These are phyloP conservation scores for Pisolithus tinctorius DNA, from an alignment of 768 basidiomycete genomes.

Conservation along the genomic window DNA sequence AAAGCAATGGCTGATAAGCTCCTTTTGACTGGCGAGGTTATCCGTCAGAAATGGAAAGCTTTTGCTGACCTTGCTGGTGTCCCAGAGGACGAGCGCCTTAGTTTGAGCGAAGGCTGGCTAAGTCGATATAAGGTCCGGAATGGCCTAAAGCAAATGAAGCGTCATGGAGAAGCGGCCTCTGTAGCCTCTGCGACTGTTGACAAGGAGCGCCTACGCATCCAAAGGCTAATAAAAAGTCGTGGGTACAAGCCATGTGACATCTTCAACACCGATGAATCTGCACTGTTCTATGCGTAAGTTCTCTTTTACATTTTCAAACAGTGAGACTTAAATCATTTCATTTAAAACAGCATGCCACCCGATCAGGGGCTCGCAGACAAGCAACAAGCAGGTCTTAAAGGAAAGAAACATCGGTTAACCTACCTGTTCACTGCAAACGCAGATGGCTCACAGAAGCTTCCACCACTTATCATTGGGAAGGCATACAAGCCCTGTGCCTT, in stretches of 20 bases:
- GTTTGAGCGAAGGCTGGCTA: slow-evolving; percentile 27
- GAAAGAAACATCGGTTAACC: neutral
- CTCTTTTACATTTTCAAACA: neutral
- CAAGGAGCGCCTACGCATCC: slow-evolving; percentile 17
- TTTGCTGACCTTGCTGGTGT: slow-evolving; percentile 29
- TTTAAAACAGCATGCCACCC: slow-evolving; percentile 2
- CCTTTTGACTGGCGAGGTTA: slow-evolving; percentile 27
- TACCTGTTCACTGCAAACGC: slow-evolving; percentile 19
- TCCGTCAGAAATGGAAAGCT: slow-evolving; percentile 25
- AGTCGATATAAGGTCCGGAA: neutral
- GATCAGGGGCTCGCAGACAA: neutral
- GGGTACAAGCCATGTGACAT: slow-evolving; percentile 23
- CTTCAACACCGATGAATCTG: slow-evolving; percentile 33
- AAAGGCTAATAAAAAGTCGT: slow-evolving; percentile 21
- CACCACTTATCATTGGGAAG: slow-evolving; percentile 30
- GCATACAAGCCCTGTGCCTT: slow-evolving; percentile 20
- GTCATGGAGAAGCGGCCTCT: slow-evolving; percentile 31
- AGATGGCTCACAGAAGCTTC: slow-evolving; percentile 27
- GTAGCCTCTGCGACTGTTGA: slow-evolving; percentile 16
- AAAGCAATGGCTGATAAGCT: slow-evolving; percentile 19
- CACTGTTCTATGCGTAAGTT: slow-evolving; percentile 29
- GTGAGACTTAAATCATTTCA: too few species aligned
- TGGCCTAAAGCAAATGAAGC: neutral
- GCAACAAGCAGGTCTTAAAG: neutral
- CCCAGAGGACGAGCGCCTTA: slow-evolving; percentile 27